Percentiles rank a stretch among this genome's conserved stretches.
Evolutionary conservation across 202 grass and related monocot genomes (phyloP).

Genomic region (Hordeum pubiflorum): DNA sequence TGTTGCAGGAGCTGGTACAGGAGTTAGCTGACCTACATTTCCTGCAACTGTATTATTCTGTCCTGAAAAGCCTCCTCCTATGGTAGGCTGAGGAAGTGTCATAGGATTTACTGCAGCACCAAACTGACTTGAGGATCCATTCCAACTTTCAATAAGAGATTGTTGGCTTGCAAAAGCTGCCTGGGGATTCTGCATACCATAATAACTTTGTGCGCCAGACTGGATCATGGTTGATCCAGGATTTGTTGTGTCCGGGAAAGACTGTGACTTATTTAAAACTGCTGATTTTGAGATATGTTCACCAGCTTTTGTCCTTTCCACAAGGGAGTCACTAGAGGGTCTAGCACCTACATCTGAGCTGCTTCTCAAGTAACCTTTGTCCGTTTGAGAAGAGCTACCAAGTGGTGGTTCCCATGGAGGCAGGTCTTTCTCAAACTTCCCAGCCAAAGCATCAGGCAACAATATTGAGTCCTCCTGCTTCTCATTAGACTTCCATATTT

Average conservation of each 20-base stretch:
- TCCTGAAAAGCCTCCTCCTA: slow-evolving; percentile 27
- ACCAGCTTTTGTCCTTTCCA: slow-evolving; percentile 25
- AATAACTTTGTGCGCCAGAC: slow-evolving; percentile 37
- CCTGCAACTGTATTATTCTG: slow-evolving; percentile 27
- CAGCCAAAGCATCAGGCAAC: slow-evolving; percentile 75
- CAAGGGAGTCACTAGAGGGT: slow-evolving; percentile 3
- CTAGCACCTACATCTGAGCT: slow-evolving; percentile 29
- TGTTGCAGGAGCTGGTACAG: slow-evolving; percentile 22
- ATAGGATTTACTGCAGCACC: slow-evolving; percentile 32
- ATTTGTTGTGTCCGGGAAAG: slow-evolving; percentile 34
- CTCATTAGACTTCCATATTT: slow-evolving; percentile 77
- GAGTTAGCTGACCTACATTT: slow-evolving; percentile 34
- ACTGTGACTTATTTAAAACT: slow-evolving; percentile 28
- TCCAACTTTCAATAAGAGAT: slow-evolving; percentile 39
- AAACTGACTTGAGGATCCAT: slow-evolving; percentile 33
- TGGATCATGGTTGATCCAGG: slow-evolving; percentile 30
- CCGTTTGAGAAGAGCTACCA: slow-evolving; percentile 29
- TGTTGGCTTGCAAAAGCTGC: slow-evolving; percentile 35
- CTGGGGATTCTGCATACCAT: slow-evolving; percentile 39
- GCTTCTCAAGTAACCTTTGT: slow-evolving; percentile 23
- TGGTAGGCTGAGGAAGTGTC: slow-evolving; percentile 31
- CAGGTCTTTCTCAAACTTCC: slow-evolving; percentile 79
- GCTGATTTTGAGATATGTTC: slow-evolving; percentile 33
- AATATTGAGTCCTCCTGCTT: slow-evolving; percentile 84
- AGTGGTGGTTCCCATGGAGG: slow-evolving; percentile 46